These are phyloP conservation scores for Helotiales sp. DNA, from an alignment of 2,329 filamentous ascomycete species.

Conservation along the genomic window DNA sequence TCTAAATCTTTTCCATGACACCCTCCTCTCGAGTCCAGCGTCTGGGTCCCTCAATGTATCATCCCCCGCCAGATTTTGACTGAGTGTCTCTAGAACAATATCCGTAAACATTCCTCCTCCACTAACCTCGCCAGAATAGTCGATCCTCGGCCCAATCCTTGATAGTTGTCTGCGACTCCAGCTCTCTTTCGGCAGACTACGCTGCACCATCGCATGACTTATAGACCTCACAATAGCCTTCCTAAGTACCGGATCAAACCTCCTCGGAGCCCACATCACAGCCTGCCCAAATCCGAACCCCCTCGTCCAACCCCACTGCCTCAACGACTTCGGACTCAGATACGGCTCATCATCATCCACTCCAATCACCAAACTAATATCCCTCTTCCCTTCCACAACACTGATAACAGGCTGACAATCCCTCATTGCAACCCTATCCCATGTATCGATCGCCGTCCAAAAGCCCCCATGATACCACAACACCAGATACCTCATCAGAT, in stretches of 20 bases:
- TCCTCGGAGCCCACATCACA: constrained; percentile 23
- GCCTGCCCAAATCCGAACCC: constrained; percentile 21
- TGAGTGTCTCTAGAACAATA: constrained; percentile 21
- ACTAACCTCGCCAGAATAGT: constrained; percentile 18
- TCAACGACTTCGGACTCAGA: constrained; percentile 9
- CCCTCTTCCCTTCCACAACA: constrained; percentile 4
- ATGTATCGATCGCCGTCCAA: constrained; percentile 23
- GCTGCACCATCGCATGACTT: constrained; percentile 16
- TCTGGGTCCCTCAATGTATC: constrained; percentile 25
- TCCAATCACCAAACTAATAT: constrained; percentile 26
- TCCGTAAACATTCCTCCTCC: constrained; percentile 28
- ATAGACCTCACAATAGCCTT: constrained; percentile 27
- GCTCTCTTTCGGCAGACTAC: background rate
- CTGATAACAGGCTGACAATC: constrained; percentile 16
- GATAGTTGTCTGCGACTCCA: constrained; percentile 1
- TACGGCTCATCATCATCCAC: constrained; percentile 29
- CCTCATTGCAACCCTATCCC: constrained; percentile 16
- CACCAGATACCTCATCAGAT: constrained; percentile 23
- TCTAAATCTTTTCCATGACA: constrained; percentile 28
- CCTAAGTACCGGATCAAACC: constrained; percentile 27
- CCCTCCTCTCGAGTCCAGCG: constrained; percentile 25
- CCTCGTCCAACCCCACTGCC: constrained; percentile 21
- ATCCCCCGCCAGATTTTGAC: constrained; percentile 12
- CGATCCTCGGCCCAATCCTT: background rate
- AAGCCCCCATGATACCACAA: constrained; percentile 28